A percentile compares a stretch with the other conserved stretches of the same genome.
Evolutionary conservation across 148 eudicot species (phyloP).

Genomic region (Simmondsia chinensis): DNA sequence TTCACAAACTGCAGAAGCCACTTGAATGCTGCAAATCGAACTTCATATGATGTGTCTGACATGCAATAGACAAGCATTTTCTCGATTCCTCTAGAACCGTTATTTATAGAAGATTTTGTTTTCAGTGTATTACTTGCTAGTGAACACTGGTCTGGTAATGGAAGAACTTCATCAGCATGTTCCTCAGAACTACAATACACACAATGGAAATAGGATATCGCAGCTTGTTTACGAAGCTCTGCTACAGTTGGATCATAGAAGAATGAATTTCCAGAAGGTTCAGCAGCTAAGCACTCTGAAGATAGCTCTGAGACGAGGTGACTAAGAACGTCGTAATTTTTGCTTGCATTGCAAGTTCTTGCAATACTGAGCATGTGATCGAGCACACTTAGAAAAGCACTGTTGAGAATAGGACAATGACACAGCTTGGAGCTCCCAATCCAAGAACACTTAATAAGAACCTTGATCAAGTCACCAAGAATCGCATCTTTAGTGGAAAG

Average conservation of each 20-base stretch:
- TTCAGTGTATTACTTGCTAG: conserved; percentile 11
- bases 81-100: conserved; percentile 23
- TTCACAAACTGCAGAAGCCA: conserved; percentile 70
- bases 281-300: conserved; percentile 52
- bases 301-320: conserved; percentile 55
- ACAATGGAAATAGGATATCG: conserved; percentile 63
- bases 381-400: conserved; percentile 51
- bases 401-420: conserved; percentile 63
- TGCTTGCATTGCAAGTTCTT: conserved; percentile 35
- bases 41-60: conserved; percentile 88
- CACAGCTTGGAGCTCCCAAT: conserved; percentile 57
- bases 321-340: conserved; percentile 30
- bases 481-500: conserved; percentile 44
- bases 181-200: conserved; percentile 42
- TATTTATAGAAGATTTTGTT: conserved; percentile 19
- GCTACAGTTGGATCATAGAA: conserved; percentile 66
- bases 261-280: conserved; percentile 18
- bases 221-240: conserved; percentile 87
- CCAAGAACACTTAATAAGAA: conserved; percentile 57
- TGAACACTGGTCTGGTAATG: conserved; percentile 11
- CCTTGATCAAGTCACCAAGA: conserved; percentile 47
- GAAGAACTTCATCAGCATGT: conserved; percentile 30
- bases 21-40: conserved; percentile 75
- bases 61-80: conserved; percentile 39
- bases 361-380: conserved; percentile 79